Percentiles rank a stretch among this genome's conserved stretches.
These are phyloP conservation scores for Dothideomycetes sp. DNA, from an alignment of 2,329 filamentous ascomycete species.

Conservation along the genomic window DNA sequence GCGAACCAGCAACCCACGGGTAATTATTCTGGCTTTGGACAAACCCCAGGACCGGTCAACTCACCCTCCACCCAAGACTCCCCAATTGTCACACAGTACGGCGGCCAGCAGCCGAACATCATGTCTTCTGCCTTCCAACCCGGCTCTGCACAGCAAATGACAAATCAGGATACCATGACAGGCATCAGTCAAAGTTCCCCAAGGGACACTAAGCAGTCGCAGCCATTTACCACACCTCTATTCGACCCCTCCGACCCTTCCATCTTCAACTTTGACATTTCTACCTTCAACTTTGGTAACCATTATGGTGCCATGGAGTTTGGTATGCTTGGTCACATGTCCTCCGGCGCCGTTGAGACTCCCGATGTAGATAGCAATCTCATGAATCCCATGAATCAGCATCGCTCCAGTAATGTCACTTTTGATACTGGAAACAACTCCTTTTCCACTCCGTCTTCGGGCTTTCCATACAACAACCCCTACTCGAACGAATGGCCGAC, in stretches of 20 bases:
- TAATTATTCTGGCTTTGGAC: constrained; percentile 9
- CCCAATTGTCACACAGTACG: constrained; percentile 41
- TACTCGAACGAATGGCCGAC: constrained; percentile 18
- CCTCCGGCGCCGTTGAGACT: constrained; percentile 55
- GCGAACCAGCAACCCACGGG: too few relatives aligned
- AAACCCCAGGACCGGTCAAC: constrained; percentile 21
- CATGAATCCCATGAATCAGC: constrained; percentile 19
- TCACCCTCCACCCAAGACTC: constrained; percentile 33
- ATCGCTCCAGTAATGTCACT: constrained; percentile 16
- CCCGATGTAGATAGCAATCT: constrained; percentile 18
- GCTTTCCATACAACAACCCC: constrained; percentile 13
- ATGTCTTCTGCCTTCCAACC: constrained; percentile 1
- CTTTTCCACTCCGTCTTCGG: constrained; percentile 10
- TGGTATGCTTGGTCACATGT: constrained; percentile 93
- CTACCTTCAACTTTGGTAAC: constrained; percentile 88
- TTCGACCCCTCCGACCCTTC: constrained; percentile 90
- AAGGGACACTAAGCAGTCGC: constrained; percentile 25
- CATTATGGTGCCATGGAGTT: constrained; percentile 95
- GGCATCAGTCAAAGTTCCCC: constrained; percentile 33
- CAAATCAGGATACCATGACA: constrained; percentile 34
- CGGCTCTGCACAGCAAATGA: constrained; percentile 36
- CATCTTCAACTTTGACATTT: constrained; percentile 90
- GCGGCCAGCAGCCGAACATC: constrained; percentile 14
- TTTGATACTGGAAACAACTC: constrained; percentile 17
- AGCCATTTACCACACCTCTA: constrained; percentile 44